Conservation (phyloP, 208 protist species). For the Trypanosoma melophagium region DNA sequence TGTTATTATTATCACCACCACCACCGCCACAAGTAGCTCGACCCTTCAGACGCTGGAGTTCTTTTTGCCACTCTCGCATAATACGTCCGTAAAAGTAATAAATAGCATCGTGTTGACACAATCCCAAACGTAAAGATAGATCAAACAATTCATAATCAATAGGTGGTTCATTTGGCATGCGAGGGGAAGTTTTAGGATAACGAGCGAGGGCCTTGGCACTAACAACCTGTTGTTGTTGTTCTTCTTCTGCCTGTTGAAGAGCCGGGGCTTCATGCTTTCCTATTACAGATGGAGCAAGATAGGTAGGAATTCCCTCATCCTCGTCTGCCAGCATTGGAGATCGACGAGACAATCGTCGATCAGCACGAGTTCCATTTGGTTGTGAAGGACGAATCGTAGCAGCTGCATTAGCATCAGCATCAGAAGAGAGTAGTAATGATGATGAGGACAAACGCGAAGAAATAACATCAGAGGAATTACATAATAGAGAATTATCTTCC, state of each 20-base stretch:
- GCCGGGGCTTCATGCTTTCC: constrained; percentile 45
- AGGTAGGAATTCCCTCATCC: constrained; percentile 42
- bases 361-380: constrained; percentile 8
- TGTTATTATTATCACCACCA: constrained; percentile 6
- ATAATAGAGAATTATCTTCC: no score
- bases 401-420: background rate
- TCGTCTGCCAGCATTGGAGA: constrained; percentile 65
- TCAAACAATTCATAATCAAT: constrained; percentile 86
- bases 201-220: constrained; percentile 68
- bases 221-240: constrained; percentile 26
- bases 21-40: background rate
- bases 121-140: constrained; percentile 58
- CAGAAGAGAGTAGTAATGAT: constrained; percentile 7
- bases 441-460: background rate
- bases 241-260: constrained; percentile 19
- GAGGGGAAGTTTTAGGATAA: constrained; percentile 48
- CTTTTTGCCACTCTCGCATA: constrained; percentile 59
- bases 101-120: constrained; percentile 44
- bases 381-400: constrained; percentile 27
- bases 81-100: constrained; percentile 81
- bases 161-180: constrained; percentile 58
- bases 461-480: no score
- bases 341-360: constrained; percentile 37
- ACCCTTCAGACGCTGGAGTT: constrained; percentile 34
- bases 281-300: constrained; percentile 55